Percentiles rank a stretch among this genome's conserved stretches.
These are phyloP conservation scores for Plasmopara viticola DNA, from an alignment of 352 stramenopile species.

Conservation along the genomic window DNA sequence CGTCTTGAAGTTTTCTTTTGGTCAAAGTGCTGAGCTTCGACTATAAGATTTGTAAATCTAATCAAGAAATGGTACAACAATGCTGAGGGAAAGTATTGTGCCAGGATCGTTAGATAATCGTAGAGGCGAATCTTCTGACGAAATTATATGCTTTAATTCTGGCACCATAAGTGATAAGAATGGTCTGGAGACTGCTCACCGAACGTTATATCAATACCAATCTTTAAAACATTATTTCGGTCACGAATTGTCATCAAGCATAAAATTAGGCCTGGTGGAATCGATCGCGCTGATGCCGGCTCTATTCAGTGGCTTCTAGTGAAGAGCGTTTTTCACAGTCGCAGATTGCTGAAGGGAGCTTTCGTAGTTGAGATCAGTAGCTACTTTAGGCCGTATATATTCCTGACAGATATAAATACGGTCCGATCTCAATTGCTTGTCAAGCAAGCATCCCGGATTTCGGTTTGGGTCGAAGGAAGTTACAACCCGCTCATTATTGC, in stretches of 20 bases:
- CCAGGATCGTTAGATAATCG: not conserved
- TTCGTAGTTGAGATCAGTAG: conserved; percentile 1
- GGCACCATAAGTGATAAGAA: not conserved
- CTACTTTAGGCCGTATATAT: not conserved
- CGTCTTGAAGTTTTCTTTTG: not conserved
- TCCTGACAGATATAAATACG: conserved; percentile 5
- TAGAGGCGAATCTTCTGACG: conserved; percentile 1
- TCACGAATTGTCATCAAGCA: conserved; percentile 1
- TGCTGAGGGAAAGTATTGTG: conserved; percentile 2
- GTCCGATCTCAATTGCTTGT: conserved; percentile 3
- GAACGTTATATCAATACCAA: conserved; percentile 3
- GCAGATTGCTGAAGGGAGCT: not conserved
- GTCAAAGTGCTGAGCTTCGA: conserved; percentile 3
- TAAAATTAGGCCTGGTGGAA: not conserved
- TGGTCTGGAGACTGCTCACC: not conserved
- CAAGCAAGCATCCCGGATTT: conserved; percentile 2
- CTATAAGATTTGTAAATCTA: not conserved
- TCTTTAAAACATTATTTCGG: conserved; percentile 1
- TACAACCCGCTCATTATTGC: not conserved
- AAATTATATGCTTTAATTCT: not conserved
- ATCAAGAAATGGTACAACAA: conserved; percentile 4
- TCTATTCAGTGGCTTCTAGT: not conserved
- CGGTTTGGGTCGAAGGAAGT: not conserved
- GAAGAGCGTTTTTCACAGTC: not conserved
- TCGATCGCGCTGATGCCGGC: not conserved